Evolutionary conservation across 352 stramenopile species (phyloP).

Genomic region (Pythium rhizo-oryzae): DNA sequence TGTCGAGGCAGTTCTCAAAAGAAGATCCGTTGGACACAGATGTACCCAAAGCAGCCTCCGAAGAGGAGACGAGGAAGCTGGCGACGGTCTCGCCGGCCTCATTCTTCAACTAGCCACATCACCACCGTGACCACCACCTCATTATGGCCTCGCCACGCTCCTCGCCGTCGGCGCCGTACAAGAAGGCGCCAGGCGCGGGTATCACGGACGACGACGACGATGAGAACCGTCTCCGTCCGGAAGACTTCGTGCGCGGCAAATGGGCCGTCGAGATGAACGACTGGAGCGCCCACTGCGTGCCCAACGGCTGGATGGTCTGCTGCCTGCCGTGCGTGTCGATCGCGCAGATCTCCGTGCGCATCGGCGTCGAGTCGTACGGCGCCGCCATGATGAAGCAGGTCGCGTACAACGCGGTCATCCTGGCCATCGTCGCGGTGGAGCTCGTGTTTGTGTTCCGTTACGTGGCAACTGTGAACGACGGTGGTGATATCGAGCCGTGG

Average conservation of each 20-base stretch:
- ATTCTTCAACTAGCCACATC: too few species aligned
- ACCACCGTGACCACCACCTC: too few species aligned
- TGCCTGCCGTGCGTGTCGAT: conserved; percentile 51
- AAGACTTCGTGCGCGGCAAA: conserved; percentile 20
- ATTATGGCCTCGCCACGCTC: too few species aligned
- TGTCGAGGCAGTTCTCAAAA: too few species aligned
- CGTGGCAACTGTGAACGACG: too few species aligned
- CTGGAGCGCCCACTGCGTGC: conserved; percentile 45
- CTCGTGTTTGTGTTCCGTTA: not conserved
- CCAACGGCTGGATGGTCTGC: conserved; percentile 56
- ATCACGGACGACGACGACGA: too few species aligned
- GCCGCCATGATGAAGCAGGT: conserved; percentile 22
- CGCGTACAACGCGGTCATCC: conserved; percentile 28
- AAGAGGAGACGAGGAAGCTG: too few species aligned
- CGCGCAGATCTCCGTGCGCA: conserved; percentile 46
- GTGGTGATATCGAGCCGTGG: not conserved
- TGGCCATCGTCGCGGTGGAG: conserved; percentile 19
- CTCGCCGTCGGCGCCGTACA: too few species aligned
- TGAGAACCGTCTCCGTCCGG: not conserved
- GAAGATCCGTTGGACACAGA: too few species aligned
- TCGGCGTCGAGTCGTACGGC: conserved; percentile 38
- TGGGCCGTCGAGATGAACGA: conserved; percentile 47
- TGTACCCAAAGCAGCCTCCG: too few species aligned
- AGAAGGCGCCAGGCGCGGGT: too few species aligned
- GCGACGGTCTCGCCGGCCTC: too few species aligned